These are phyloP conservation scores for Gnetum montanum DNA, from an alignment of 75 land plant species.

Conservation along the genomic window DNA sequence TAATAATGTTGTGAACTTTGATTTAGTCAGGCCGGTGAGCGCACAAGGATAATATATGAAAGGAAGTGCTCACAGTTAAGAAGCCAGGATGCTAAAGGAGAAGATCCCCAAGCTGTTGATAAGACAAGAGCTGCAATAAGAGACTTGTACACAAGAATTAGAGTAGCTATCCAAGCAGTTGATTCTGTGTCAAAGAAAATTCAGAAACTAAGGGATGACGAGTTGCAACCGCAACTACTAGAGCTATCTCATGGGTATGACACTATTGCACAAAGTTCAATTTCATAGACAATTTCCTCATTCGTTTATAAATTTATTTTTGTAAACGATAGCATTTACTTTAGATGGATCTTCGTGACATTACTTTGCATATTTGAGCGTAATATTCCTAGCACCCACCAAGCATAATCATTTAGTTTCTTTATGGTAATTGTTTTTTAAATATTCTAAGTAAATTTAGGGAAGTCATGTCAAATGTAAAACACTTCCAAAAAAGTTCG, in stretches of 20 bases:
- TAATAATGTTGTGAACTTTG: background rate
- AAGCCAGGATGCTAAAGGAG: slow-evolving; percentile 62
- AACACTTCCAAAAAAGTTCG: too few species aligned
- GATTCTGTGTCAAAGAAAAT: slow-evolving; percentile 69
- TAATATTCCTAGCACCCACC: too few species aligned
- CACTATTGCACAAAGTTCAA: too few species aligned
- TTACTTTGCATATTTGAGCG: too few species aligned
- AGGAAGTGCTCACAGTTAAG: slow-evolving; percentile 52
- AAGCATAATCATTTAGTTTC: too few species aligned
- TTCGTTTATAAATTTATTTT: too few species aligned
- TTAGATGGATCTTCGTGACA: too few species aligned
- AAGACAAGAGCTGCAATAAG: slow-evolving; percentile 66
- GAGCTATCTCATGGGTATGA: slow-evolving; percentile 51
- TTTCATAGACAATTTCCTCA: too few species aligned
- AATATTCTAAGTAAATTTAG: too few species aligned
- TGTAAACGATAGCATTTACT: too few species aligned
- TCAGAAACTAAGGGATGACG: slow-evolving; percentile 82
- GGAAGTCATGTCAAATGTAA: too few species aligned
- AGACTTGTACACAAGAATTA: slow-evolving; percentile 65
- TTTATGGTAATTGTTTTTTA: too few species aligned
- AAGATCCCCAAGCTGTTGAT: slow-evolving; percentile 46
- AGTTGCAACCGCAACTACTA: slow-evolving; percentile 75
- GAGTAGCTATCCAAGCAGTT: slow-evolving; percentile 69
- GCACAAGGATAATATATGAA: slow-evolving; percentile 48
- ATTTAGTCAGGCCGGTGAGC: slow-evolving; percentile 62